Evolutionary conservation across 192 early-diverging fungal genomes (phyloP).

Genomic region (Coemansia asiatica): DNA sequence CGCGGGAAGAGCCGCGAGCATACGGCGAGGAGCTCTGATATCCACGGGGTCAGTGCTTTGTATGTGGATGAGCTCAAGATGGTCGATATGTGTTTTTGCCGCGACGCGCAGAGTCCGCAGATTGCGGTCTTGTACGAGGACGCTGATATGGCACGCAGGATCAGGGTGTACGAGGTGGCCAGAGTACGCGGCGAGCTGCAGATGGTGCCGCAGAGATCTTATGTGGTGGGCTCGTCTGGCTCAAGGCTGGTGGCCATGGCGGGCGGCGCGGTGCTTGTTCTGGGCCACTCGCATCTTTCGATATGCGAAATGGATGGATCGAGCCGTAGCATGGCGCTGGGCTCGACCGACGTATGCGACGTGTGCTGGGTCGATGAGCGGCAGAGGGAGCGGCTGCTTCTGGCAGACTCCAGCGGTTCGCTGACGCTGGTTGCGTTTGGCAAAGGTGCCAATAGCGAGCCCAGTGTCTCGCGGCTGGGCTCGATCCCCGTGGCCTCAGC

Average conservation of each 20-base stretch:
- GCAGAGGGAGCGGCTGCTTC: constrained; percentile 59
- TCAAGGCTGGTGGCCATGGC: constrained; percentile 28
- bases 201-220: constrained; percentile 22
- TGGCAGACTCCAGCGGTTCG: constrained; percentile 67
- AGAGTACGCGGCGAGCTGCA: constrained; percentile 19
- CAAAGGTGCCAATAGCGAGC: not conserved
- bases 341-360: constrained; percentile 27
- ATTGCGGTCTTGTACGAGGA: constrained; percentile 52
- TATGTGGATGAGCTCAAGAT: constrained; percentile 48
- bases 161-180: constrained; percentile 34
- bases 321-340: not conserved
- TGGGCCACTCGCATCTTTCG: constrained; percentile 33
- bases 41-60: constrained; percentile 26
- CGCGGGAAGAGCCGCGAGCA: constrained; percentile 38
- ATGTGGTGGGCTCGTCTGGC: constrained; percentile 14
- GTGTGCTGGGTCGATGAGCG: constrained; percentile 57
- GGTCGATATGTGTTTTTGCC: constrained; percentile 35
- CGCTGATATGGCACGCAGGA: constrained; percentile 29
- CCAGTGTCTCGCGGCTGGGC: constrained; percentile 46
- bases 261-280: constrained; percentile 21
- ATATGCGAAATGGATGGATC: constrained; percentile 3
- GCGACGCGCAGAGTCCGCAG: constrained; percentile 6
- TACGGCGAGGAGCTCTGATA: constrained; percentile 31
- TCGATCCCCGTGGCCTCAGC: constrained; percentile 58
- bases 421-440: constrained; percentile 59